Percentiles rank a stretch among this genome's conserved stretches.
phyloP scores from a whole-genome alignment of 495 filamentous ascomycete species.

The Penicillium daleae region DNA sequence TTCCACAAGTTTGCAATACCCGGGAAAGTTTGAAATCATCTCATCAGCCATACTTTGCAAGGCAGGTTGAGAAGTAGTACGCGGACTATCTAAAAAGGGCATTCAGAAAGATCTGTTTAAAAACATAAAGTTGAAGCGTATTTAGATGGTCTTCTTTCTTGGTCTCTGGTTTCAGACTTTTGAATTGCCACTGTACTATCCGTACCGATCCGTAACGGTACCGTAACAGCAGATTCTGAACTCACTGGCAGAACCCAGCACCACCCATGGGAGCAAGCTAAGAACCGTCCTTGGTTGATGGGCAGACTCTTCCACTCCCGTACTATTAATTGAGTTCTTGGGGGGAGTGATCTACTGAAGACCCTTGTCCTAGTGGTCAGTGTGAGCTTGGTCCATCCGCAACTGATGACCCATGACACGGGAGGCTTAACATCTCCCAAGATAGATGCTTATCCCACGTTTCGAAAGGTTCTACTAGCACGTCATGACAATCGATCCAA shows the following conservation, averaged over 20 bases:
- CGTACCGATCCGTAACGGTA: too few species aligned
- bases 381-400: constrained; percentile 8
- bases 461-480: constrained; percentile 13
- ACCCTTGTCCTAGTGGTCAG: constrained; percentile 18
- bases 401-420: constrained; percentile 29
- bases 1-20: too few species aligned
- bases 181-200: too few species aligned
- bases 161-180: too few species aligned
- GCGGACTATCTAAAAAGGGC: too few species aligned
- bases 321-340: neutral
- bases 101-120: too few species aligned
- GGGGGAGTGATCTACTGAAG: neutral
- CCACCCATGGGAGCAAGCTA: neutral
- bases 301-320: neutral
- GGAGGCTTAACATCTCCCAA: constrained; percentile 4
- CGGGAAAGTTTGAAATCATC: too few species aligned
- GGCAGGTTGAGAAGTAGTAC: too few species aligned
- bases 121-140: too few species aligned
- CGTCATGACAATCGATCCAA: constrained; percentile 26
- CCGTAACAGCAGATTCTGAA: neutral
- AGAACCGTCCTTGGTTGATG: neutral
- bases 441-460: constrained; percentile 3
- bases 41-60: too few species aligned
- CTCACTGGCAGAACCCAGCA: neutral
- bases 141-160: too few species aligned